phyloP scores from a whole-genome alignment of 1,139 yeast species.

The Tardiomyces digboiensis region DNA sequence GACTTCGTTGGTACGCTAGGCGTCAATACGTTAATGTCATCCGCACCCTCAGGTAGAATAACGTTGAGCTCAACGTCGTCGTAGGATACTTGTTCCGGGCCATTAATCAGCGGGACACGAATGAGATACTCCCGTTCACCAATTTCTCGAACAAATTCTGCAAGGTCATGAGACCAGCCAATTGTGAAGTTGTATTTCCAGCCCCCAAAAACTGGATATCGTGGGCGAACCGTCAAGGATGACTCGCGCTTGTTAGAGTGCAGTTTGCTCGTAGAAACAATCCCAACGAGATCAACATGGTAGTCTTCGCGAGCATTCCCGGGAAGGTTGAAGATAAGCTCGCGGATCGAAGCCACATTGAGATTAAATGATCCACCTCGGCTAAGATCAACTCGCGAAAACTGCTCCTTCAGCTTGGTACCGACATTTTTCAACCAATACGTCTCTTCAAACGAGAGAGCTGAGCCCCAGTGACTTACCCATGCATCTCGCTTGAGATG shows the following conservation, averaged over 20 bases:
- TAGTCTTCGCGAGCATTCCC: constrained; percentile 51
- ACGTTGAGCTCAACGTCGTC: constrained; percentile 51
- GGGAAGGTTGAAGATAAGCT: constrained; percentile 44
- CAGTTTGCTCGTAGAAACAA: constrained; percentile 73
- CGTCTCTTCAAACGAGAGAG: constrained; percentile 67
- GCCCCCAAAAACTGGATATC: constrained; percentile 91
- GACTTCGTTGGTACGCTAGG: constrained; percentile 17
- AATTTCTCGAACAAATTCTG: constrained; percentile 40
- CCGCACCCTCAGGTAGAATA: constrained; percentile 85
- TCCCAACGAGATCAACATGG: constrained; percentile 85
- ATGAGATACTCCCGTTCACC: constrained; percentile 48
- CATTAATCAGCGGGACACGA: constrained; percentile 63
- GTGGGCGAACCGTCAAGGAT: constrained; percentile 55
- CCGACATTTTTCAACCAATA: constrained; percentile 75
- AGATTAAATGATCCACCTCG: constrained; percentile 30
- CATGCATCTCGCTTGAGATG: constrained; percentile 67
- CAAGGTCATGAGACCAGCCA: constrained; percentile 72
- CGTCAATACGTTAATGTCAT: constrained; percentile 46
- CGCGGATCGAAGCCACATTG: constrained; percentile 28
- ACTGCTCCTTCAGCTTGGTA: constrained; percentile 51
- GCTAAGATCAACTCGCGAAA: constrained; percentile 73
- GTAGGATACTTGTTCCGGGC: constrained; percentile 51
- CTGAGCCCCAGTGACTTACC: constrained; percentile 68
- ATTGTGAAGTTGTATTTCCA: constrained; percentile 95
- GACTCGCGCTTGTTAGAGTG: constrained; percentile 30